Conservation (phyloP, 805 yeast genomes). For the Candida palmyrensis region DNA sequence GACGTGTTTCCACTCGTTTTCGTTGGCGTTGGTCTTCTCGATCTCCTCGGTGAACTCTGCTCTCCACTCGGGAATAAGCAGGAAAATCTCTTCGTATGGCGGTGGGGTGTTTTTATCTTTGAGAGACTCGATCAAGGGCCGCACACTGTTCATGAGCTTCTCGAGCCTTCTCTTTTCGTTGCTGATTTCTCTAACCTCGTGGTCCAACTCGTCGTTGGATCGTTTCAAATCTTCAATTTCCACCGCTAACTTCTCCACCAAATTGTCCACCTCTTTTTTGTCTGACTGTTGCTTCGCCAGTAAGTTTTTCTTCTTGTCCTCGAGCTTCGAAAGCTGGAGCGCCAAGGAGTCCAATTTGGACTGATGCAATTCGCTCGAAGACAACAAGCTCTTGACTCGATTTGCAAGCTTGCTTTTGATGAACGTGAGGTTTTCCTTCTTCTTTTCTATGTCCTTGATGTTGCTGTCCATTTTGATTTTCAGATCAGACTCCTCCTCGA, state of each 20-base stretch:
- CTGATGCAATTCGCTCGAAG: conserved; percentile 14
- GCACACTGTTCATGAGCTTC: conserved; percentile 12
- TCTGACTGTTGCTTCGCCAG: conserved; percentile 20
- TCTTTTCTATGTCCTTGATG: conserved; percentile 26
- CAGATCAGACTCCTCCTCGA: conserved; percentile 28
- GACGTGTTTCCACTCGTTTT: conserved; percentile 25
- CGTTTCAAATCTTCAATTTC: conserved; percentile 15
- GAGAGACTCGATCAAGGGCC: conserved; percentile 20
- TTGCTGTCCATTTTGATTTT: conserved; percentile 24
- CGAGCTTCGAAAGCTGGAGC: conserved; percentile 14
- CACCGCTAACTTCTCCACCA: conserved; percentile 8
- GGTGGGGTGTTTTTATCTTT: conserved; percentile 19
- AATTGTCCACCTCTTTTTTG: conserved; percentile 13
- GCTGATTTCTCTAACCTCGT: conserved; percentile 13
- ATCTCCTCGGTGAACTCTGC: conserved; percentile 24
- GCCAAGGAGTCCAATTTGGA: conserved; percentile 15
- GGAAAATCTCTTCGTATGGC: conserved; percentile 16
- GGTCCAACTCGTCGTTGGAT: conserved; percentile 23
- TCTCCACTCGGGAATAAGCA: conserved; percentile 32
- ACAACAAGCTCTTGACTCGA: conserved; percentile 17
- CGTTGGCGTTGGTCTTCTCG: conserved; percentile 15
- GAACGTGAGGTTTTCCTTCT: conserved; percentile 28
- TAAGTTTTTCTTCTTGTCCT: conserved; percentile 18
- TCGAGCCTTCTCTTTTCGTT: conserved; percentile 20
- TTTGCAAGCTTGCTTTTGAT: conserved; percentile 24